These are phyloP conservation scores for Crepidotus sp. DNA, from an alignment of 1,284 basidiomycete genomes.

Conservation along the genomic window DNA sequence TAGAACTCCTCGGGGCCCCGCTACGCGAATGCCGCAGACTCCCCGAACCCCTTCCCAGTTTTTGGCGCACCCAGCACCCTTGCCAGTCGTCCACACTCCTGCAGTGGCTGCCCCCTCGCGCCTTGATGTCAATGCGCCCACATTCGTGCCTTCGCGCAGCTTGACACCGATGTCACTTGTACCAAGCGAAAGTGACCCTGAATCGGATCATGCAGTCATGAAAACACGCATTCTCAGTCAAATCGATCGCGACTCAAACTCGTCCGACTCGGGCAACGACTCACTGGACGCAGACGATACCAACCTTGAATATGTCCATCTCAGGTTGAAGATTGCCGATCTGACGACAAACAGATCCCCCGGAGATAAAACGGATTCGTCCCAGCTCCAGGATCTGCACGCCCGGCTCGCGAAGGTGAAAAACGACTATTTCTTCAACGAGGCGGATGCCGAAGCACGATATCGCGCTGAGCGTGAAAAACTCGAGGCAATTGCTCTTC, in stretches of 20 bases:
- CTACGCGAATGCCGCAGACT: slow-evolving; percentile 22
- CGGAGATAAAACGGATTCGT: slow-evolving; percentile 13
- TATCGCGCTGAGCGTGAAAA: slow-evolving; percentile 52
- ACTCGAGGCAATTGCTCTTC: slow-evolving; percentile 41
- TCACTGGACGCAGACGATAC: slow-evolving; percentile 10
- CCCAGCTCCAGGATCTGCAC: slow-evolving; percentile 33
- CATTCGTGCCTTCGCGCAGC: slow-evolving; percentile 28
- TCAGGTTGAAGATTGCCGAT: slow-evolving; percentile 13
- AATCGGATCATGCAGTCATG: slow-evolving; percentile 19
- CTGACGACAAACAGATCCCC: slow-evolving; percentile 12
- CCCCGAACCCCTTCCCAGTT: slow-evolving; percentile 29
- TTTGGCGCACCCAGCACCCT: slow-evolving; percentile 20
- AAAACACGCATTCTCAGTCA: slow-evolving; percentile 20
- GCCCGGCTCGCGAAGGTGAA: slow-evolving; percentile 47
- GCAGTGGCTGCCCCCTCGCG: slow-evolving; percentile 11
- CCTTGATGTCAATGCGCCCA: slow-evolving; percentile 31
- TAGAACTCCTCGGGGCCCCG: slow-evolving; percentile 11
- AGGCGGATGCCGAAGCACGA: slow-evolving; percentile 55
- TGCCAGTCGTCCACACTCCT: slow-evolving; percentile 12
- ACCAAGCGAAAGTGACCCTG: slow-evolving; percentile 21
- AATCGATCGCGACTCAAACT: slow-evolving; percentile 23
- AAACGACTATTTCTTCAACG: slow-evolving; percentile 69
- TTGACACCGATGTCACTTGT: background rate
- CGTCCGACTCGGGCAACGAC: slow-evolving; percentile 17
- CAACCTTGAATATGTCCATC: slow-evolving; percentile 12